These are phyloP conservation scores for Myxozyma kluyveri DNA, from an alignment of 805 yeast species.

Conservation along the genomic window DNA sequence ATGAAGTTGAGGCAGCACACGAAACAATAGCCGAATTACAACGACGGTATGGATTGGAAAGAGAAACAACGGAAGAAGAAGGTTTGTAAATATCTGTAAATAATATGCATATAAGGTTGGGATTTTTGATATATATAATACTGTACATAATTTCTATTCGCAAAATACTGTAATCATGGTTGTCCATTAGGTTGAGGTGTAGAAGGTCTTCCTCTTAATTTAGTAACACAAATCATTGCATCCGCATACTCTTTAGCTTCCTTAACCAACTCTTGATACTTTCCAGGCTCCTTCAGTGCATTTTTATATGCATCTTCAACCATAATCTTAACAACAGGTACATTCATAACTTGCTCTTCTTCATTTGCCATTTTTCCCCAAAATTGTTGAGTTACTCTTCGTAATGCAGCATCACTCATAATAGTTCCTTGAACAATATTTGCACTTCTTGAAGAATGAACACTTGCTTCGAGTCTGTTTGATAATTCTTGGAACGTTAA, in stretches of 20 bases:
- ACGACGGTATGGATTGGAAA: neutral
- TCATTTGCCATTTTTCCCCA: constrained; percentile 4
- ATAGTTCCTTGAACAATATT: constrained; percentile 7
- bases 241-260: neutral
- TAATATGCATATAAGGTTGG: neutral
- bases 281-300: neutral
- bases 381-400: neutral
- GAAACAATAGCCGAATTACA: no score
- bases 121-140: no score
- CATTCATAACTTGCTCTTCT: neutral
- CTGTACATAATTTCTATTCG: no score
- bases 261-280: constrained; percentile 3
- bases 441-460: constrained; percentile 9
- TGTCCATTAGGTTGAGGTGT: no score
- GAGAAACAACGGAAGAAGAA: neutral
- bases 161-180: no score
- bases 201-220: neutral
- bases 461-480: neutral
- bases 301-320: neutral
- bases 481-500: neutral
- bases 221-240: neutral
- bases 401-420: constrained; percentile 1
- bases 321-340: neutral
- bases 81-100: neutral
- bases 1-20: no score